Conservation (phyloP, 2,329 filamentous ascomycete species). For the Botryosphaeria dothidea region DNA sequence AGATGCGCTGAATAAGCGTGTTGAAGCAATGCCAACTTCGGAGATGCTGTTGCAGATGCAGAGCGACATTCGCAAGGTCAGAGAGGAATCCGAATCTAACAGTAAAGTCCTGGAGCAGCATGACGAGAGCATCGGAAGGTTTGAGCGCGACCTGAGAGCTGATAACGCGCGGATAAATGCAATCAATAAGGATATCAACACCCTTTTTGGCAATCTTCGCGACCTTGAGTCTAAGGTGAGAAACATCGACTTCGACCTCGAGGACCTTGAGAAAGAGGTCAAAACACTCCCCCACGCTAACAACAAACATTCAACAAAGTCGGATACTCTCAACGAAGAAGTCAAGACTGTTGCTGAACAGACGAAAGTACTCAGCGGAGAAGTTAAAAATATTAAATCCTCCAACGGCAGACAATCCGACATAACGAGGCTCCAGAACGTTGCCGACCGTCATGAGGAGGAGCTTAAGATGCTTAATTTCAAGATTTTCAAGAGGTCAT, state of each 20-base stretch:
- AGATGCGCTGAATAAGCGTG: neutral
- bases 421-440: neutral
- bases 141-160: neutral
- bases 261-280: neutral
- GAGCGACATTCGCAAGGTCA: neutral
- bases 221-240: neutral
- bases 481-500: neutral
- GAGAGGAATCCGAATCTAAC: neutral
- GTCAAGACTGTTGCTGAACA: neutral
- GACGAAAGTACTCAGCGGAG: neutral
- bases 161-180: slow-evolving; percentile 5
- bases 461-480: neutral
- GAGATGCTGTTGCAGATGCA: neutral
- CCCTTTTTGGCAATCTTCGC: neutral
- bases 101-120: neutral
- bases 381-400: neutral
- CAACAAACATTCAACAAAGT: neutral
- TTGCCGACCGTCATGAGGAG: neutral
- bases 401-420: neutral
- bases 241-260: neutral
- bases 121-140: neutral
- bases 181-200: neutral
- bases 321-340: neutral
- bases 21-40: neutral
- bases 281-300: neutral